Percentiles rank a stretch among this genome's conserved stretches.
These are phyloP conservation scores for Monosporascus sp. DNA, from an alignment of 2,329 filamentous ascomycete genomes.

Conservation along the genomic window DNA sequence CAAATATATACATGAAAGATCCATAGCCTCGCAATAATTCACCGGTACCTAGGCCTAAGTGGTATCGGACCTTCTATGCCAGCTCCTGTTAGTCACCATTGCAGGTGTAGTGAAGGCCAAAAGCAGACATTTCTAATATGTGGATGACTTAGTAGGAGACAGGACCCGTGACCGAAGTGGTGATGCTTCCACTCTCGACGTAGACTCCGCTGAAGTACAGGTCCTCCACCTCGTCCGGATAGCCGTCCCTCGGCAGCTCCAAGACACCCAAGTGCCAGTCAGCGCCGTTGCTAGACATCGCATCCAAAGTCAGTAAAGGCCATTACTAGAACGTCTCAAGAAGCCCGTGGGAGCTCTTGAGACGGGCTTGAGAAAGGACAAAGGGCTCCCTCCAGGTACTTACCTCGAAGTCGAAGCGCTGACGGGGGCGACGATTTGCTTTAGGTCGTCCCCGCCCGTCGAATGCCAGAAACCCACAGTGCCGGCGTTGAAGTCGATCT, in stretches of 20 bases:
- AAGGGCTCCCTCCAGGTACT: too few species aligned
- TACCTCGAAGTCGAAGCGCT: constrained; percentile 42
- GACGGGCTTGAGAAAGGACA: too few species aligned
- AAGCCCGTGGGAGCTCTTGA: too few species aligned
- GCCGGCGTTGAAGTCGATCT: constrained; percentile 60
- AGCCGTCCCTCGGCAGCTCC: constrained; percentile 54
- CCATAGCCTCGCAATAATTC: too few species aligned
- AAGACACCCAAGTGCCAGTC: constrained; percentile 71
- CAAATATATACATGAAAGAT: too few species aligned
- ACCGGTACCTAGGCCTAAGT: neutral
- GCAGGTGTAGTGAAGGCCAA: neutral
- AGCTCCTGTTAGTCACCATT: neutral
- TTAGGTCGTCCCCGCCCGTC: constrained; percentile 52
- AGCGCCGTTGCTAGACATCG: constrained; percentile 51
- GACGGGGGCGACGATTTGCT: constrained; percentile 54
- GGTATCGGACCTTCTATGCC: constrained; percentile 4
- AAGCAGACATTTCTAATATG: constrained; percentile 4
- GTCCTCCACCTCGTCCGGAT: constrained; percentile 53
- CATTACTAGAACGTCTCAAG: too few species aligned
- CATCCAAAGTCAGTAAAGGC: too few species aligned
- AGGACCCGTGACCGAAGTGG: constrained; percentile 23
- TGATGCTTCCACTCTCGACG: constrained; percentile 51
- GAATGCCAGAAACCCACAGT: constrained; percentile 67
- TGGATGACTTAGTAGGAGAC: constrained; percentile 3
- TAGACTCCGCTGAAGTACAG: constrained; percentile 70